Base-by-base conservation (phyloP, 192 early-diverging fungal species). In the Polychytrium aggregatum region DNA sequence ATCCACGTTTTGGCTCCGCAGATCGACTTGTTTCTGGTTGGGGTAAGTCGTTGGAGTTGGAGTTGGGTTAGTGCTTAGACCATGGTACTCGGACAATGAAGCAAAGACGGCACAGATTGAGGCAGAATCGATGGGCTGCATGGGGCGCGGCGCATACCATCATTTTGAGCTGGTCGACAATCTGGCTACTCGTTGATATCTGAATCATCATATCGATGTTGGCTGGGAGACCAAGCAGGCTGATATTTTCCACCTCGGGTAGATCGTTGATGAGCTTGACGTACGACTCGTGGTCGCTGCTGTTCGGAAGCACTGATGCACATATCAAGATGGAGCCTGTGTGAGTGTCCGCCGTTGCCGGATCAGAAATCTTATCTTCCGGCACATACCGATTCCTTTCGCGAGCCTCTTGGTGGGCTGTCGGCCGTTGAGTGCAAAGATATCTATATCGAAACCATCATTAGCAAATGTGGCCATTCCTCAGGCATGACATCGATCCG, bases 171-270 rank as follows among this genome's bases (percentile, higher is more conserved):
- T 72, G 66, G 25, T 17, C 27, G 3, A 76, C 27, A 22, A 76
- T 64, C 3, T 41, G 40, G 11, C 55, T 36, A 38, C 66, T 72
- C 14, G 42, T 34, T 11, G 50, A 48, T 7, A 36, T 37, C 53
- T 76, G 74, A 4, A 64, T 30, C 0, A 64, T 60, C 5, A 62
- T 56, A 40, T 76, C 70, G 47, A 76, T 70, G 47, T 76, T 76
- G 20, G 59, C 57, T 10, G 74, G 74, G 3, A 76, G 46, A 18
- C 70, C 66, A 50, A 76, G 70, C 5, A 64, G 34, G 7, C 61
- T 28, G 20, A 70, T 63, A 39, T 61, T 49, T 43, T 76, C 70
- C 1, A 47, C 28, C 54, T 76, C 74, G 14, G 68, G 67, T 16
- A 76, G 55, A 1, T 61, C 56, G 13, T 52, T 44, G 27, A 76